Base-by-base conservation (phyloP, 2,329 filamentous ascomycete genomes). In the Colletotrichum sp. region DNA sequence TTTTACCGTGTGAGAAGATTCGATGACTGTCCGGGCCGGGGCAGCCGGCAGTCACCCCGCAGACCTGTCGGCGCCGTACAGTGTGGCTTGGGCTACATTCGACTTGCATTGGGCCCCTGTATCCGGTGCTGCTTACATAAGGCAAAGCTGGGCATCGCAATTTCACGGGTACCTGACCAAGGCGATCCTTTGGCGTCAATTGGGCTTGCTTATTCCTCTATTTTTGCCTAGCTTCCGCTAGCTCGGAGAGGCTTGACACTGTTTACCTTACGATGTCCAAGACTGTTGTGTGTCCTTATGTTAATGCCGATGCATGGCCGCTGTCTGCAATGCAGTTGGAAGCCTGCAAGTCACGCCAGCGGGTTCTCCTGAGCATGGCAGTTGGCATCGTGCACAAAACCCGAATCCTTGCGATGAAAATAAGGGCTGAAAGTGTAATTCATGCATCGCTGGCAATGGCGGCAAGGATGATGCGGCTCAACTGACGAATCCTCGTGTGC, bases 381-480 rank as follows among this genome's bases (percentile, higher is more conserved):
- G 28, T 69, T 18, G 30, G 24, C 30, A 69, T 38, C n/a, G 14
- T 52, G 24, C 58, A 58, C 43, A 9, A 32, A 24, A 24, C 38
- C 36, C 48, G 32, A 26, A 75, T 73, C 48, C 73, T 48, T 73
- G 73, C 24, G 43, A 68, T 59, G 48, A 24, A 64, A 73, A 64
- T 59, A 64, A 73, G 43, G 64, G 32, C 56, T 58, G 56, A 64
- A 64, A 65, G 58, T 69, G 30, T 67, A 75, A 56, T 75, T 75
- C 36, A 75, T 75, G 69, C 73, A 52, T 5, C n/a, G 18, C 14
- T 30, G 69, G 32, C 28, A 24, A 18, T n/a, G 34, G 26, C 26
- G 36, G n/a, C 73, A 75, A 73, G 73, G 73, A 69, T 75, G 58
- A 55, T 26, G 64, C 62, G 69, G 73, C 69, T 71, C 61, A 59